A percentile compares a stretch with the other conserved stretches of the same genome.
phyloP scores from a whole-genome alignment of 805 yeast genomes.

The Kuraishia cidri region DNA sequence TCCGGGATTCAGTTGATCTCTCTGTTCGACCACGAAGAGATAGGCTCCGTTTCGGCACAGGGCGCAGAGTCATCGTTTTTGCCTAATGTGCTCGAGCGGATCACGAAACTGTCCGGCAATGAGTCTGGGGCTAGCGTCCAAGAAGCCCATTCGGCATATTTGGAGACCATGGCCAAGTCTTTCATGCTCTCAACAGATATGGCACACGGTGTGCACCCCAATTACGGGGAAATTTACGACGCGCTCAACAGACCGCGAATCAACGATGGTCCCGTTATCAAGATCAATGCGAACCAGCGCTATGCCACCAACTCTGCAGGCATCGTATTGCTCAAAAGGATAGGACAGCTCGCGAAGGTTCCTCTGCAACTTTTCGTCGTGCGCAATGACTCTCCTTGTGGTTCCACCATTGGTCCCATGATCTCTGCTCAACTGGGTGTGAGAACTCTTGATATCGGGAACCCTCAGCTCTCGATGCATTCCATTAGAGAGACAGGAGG shows the following conservation, averaged over 20 bases:
- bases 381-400: constrained; percentile 89
- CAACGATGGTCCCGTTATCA: constrained; percentile 88
- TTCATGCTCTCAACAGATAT: constrained; percentile 89
- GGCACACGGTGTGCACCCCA: constrained; percentile 97
- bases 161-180: constrained; percentile 63
- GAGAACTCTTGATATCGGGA: constrained; percentile 83
- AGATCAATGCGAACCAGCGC: constrained; percentile 90
- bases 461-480: constrained; percentile 91
- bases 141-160: constrained; percentile 22
- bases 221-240: constrained; percentile 73
- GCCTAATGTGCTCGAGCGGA: constrained; percentile 66
- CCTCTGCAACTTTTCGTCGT: constrained; percentile 93
- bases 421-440: constrained; percentile 81
- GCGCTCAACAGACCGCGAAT: constrained; percentile 68
- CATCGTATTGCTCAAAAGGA: constrained; percentile 61
- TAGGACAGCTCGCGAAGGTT: constrained; percentile 60
- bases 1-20: constrained; percentile 66
- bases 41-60: constrained; percentile 90
- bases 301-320: constrained; percentile 94
- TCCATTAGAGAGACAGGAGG: constrained; percentile 91
- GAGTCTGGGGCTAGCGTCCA: constrained; percentile 20
- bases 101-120: constrained; percentile 39
- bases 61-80: constrained; percentile 94
- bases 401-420: constrained; percentile 95
- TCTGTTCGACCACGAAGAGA: constrained; percentile 91